These are phyloP conservation scores for Arachis hypogaea DNA, from an alignment of 306 rosid species.

Conservation along the genomic window DNA sequence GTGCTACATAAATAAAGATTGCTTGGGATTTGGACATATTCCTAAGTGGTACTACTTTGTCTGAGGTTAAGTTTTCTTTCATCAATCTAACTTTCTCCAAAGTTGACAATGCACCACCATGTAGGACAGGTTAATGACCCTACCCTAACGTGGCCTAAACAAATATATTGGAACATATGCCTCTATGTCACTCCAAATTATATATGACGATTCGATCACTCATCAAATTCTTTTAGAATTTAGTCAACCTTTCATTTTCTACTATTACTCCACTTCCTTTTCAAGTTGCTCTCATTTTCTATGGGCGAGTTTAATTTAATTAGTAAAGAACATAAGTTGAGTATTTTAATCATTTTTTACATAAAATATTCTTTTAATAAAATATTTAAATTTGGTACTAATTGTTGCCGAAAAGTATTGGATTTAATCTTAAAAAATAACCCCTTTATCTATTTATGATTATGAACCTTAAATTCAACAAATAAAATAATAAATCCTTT, in stretches of 20 bases:
- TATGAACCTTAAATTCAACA: too few species aligned
- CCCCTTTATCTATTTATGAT: too few species aligned
- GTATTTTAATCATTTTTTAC: too few species aligned
- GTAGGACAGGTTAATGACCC: not conserved
- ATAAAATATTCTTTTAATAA: too few species aligned
- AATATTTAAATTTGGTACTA: too few species aligned
- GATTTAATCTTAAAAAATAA: too few species aligned
- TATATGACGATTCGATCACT: not conserved
- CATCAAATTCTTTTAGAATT: not conserved
- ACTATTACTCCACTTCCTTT: not conserved
- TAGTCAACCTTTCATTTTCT: not conserved
- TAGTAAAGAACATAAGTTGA: too few species aligned
- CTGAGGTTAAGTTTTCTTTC: conserved; percentile 4
- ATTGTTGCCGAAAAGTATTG: too few species aligned
- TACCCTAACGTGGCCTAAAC: not conserved
- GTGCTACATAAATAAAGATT: not conserved
- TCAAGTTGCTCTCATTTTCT: too few species aligned
- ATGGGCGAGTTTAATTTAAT: too few species aligned
- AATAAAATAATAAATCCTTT: too few species aligned
- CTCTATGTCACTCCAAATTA: not conserved
- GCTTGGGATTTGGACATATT: conserved; percentile 12
- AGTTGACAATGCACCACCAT: conserved; percentile 19
- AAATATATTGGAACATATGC: not conserved
- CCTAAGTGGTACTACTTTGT: conserved; percentile 6
- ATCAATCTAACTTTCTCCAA: not conserved